These are phyloP conservation scores for Baudoinia panamericana DNA, from an alignment of 495 filamentous ascomycete genomes.

Conservation along the genomic window DNA sequence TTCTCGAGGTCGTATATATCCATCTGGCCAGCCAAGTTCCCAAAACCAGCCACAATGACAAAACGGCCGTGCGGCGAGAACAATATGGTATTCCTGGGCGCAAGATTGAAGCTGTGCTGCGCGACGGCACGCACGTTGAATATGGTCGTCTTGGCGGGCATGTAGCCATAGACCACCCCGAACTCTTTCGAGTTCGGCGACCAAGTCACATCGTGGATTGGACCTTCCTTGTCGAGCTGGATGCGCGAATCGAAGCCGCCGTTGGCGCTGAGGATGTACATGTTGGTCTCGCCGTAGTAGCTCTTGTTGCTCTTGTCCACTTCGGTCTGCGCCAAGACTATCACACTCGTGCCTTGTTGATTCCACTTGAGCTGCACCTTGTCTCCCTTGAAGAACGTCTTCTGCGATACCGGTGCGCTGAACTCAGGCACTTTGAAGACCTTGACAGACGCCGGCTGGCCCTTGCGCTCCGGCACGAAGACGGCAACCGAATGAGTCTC, in stretches of 20 bases:
- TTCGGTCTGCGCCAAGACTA: constrained; percentile 94
- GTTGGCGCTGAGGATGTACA: constrained; percentile 86
- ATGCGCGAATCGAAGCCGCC: constrained; percentile 87
- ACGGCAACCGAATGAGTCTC: constrained; percentile 81
- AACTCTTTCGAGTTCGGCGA: constrained; percentile 94
- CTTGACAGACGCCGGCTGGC: constrained; percentile 83
- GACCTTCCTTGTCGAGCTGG: constrained; percentile 86
- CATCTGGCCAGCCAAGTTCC: constrained; percentile 93
- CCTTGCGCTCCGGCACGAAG: constrained; percentile 92
- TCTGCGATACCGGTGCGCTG: constrained; percentile 65
- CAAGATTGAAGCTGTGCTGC: constrained; percentile 68
- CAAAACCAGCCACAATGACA: constrained; percentile 87
- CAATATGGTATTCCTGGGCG: constrained; percentile 81
- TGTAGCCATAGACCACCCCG: constrained; percentile 91
- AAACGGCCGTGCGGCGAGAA: constrained; percentile 93
- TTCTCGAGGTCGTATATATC: constrained; percentile 93
- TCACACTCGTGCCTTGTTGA: constrained; percentile 69
- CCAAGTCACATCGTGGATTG: constrained; percentile 97
- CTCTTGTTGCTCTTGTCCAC: constrained; percentile 96
- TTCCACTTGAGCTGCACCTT: constrained; percentile 99
- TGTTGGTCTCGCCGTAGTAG: constrained; percentile 96
- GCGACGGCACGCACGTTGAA: constrained; percentile 78
- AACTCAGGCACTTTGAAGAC: constrained; percentile 88
- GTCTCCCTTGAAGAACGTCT: constrained; percentile 98
- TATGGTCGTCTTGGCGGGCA: constrained; percentile 94